phyloP scores from a whole-genome alignment of 1,284 basidiomycete species.

The Kwoniella shivajii region DNA sequence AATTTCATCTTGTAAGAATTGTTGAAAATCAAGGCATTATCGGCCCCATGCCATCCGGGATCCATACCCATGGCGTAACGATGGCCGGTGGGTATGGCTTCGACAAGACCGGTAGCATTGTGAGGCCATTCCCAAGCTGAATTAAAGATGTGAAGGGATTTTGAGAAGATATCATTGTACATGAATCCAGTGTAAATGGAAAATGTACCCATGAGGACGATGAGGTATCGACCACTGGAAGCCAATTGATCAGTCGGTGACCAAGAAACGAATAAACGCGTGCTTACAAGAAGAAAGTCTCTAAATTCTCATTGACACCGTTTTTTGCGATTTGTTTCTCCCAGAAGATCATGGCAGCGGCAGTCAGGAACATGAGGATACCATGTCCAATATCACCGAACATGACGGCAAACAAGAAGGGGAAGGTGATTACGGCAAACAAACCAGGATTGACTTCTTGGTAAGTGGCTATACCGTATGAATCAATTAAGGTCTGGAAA shows the following conservation, averaged over 20 bases:
- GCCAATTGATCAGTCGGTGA: conserved; percentile 10
- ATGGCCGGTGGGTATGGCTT: conserved; percentile 64
- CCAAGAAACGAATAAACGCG: neutral
- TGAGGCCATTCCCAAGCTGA: conserved; percentile 86
- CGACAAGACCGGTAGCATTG: conserved; percentile 58
- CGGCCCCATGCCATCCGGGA: conserved; percentile 91
- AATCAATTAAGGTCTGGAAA: conserved; percentile 98
- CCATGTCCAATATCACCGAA: conserved; percentile 99
- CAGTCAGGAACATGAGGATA: conserved; percentile 75
- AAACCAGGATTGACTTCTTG: conserved; percentile 98
- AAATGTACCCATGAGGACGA: conserved; percentile 94
- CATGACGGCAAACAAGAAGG: conserved; percentile 99
- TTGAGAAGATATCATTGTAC: conserved; percentile 99
- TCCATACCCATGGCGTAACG: conserved; percentile 93
- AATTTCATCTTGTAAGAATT: conserved; percentile 99
- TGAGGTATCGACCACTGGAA: conserved; percentile 91
- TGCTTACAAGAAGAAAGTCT: conserved; percentile 89
- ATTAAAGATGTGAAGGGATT: conserved; percentile 81
- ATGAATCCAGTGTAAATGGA: conserved; percentile 95
- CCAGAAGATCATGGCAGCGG: conserved; percentile 78
- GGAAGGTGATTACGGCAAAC: conserved; percentile 92
- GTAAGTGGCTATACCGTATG: conserved; percentile 92
- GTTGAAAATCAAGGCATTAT: conserved; percentile 89
- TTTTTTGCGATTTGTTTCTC: conserved; percentile 79
- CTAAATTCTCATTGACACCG: conserved; percentile 76